Evolutionary conservation across 2,329 filamentous ascomycete species (phyloP), one percentile per base, ranked within the genome.

Genomic region (Diaporthe destruens): DNA sequence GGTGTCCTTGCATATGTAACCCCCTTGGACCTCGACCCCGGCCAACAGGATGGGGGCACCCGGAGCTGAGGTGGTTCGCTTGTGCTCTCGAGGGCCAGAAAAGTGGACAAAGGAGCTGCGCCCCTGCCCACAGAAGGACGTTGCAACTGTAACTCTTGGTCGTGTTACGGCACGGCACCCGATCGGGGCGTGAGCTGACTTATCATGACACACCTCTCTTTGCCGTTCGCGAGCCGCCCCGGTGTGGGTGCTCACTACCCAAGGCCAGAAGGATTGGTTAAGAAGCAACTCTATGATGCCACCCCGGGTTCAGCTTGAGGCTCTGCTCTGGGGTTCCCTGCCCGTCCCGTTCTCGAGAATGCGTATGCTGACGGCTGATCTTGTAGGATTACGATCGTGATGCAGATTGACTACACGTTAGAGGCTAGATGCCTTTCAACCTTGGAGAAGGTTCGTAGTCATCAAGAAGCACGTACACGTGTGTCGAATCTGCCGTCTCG

Each of bases 221-320:
- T 20, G 55, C 32, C 14, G 66, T 67, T 25, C 66, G 59, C 66
- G 72, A 66, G 72, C 53, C 66, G 71, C 65, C 70, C 59, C 23
- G 44, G 32, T 51, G 44, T 39, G 67, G 67, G 44, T 70, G 59
- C 20, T 53, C 47, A 36, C 66, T 70, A 70, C 66, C 32, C 39
- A 49, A 34, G 25, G 29, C 20, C 25, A 25, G 44, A 12, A 25
- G 47, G 34, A 55, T 67, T 74, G 72, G 66, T 42, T 29, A 53
- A 69, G 61, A 69, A 69, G 53, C 53, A 72, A 59, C 20, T 39
- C 12, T 53, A 54, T 59, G 36, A 42, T 51, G 20, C 44, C 69
- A 63, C 36, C 72, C 29, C 11, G 16, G 23, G n/a, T 36, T 71
- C 71, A 74, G 73, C 73, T 74, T 74, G 73, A 66, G 73, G 73